Evolutionary conservation across 192 early-diverging fungal genomes (phyloP).

Genomic region (Entomortierella chlamydospora): DNA sequence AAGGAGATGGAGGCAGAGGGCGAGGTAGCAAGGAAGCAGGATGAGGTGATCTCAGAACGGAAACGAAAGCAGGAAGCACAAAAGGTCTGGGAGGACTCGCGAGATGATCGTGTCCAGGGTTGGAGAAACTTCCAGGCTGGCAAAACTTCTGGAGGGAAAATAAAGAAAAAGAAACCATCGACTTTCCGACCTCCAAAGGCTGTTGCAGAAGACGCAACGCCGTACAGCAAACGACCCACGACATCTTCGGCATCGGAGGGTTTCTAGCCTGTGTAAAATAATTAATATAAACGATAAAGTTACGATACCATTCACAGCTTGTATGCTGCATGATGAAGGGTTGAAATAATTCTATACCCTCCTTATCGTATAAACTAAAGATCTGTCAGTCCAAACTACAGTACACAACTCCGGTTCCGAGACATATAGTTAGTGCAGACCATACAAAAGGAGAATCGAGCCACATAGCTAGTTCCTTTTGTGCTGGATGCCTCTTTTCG

Average conservation of each 20-base stretch:
- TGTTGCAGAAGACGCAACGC: constrained; percentile 50
- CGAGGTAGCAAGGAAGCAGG: constrained; percentile 59
- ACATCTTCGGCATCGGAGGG: constrained; percentile 49
- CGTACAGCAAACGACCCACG: constrained; percentile 51
- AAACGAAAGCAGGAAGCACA: constrained; percentile 68
- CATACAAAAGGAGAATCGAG: no score
- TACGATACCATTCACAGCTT: not conserved
- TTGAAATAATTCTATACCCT: no score
- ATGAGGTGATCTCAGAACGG: constrained; percentile 62
- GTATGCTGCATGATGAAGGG: no score
- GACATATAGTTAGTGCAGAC: no score
- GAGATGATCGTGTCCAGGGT: constrained; percentile 67
- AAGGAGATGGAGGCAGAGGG: constrained; percentile 70
- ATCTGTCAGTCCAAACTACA: no score
- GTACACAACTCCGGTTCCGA: no score
- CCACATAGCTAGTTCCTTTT: not conserved
- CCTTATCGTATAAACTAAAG: no score
- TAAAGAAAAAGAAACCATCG: constrained; percentile 65
- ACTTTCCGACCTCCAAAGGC: constrained; percentile 56
- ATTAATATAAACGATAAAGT: not conserved
- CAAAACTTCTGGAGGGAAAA: constrained; percentile 39
- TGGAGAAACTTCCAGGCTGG: constrained; percentile 73
- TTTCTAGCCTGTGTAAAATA: constrained; percentile 8
- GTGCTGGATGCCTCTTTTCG: not conserved
- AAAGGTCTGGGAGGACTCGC: constrained; percentile 68